phyloP scores from a whole-genome alignment of 805 yeast species.

The Blastobotrys peoriensis region DNA sequence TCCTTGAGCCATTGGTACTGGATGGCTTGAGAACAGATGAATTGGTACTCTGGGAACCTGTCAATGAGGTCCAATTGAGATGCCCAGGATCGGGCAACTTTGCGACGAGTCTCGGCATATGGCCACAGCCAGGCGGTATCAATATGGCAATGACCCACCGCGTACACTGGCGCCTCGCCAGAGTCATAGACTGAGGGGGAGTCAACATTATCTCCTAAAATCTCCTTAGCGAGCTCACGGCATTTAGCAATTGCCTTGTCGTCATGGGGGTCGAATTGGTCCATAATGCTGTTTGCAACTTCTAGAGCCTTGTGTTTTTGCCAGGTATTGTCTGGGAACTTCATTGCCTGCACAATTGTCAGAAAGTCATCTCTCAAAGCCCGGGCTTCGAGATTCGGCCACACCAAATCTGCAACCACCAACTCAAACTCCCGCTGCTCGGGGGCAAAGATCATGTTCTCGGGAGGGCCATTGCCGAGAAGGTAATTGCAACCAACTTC shows the following conservation, averaged over 20 bases:
- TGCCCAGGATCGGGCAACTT: constrained; percentile 90
- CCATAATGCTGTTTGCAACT: constrained; percentile 74
- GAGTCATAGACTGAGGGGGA: constrained; percentile 51
- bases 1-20: constrained; percentile 85
- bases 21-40: constrained; percentile 93
- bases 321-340: constrained; percentile 69
- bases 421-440: constrained; percentile 64
- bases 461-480: constrained; percentile 63
- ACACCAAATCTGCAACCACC: constrained; percentile 62
- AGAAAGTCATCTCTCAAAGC: constrained; percentile 71
- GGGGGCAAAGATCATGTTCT: constrained; percentile 49
- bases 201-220: constrained; percentile 60
- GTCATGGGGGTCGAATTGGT: constrained; percentile 67
- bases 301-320: constrained; percentile 76
- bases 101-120: constrained; percentile 90
- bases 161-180: constrained; percentile 45
- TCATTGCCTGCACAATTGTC: constrained; percentile 82
- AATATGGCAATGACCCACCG: constrained; percentile 89
- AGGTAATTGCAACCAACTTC: constrained; percentile 92
- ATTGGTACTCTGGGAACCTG: constrained; percentile 81
- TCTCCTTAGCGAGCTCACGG: constrained; percentile 54
- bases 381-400: constrained; percentile 77
- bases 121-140: constrained; percentile 99
- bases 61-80: constrained; percentile 80
- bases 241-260: constrained; percentile 47